Evolutionary conservation across 371 early-diverging fungal genomes (phyloP), one percentile per base, ranked within the genome.

Genomic region (Mortierella sp.): DNA sequence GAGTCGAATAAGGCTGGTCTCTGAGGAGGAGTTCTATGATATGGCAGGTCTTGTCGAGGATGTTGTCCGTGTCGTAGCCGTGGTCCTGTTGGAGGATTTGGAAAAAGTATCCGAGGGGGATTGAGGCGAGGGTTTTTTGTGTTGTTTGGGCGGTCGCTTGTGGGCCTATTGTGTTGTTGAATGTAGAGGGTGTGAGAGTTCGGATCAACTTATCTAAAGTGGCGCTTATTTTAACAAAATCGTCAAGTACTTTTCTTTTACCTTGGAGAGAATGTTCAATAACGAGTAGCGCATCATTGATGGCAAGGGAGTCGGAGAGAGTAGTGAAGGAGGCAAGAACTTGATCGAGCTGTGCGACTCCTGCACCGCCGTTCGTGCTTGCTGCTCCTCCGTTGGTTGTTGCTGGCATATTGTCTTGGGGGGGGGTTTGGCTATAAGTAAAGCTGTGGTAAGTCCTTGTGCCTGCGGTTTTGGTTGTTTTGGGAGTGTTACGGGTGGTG

Each of bases 91-190:
- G 80, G 10, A 85, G 65, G 8, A 85, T 75, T 42, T 79, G 79
- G 52, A 85, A 74, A 28, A 85, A 81, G 68, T 74, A 47, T 13
- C 77, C 21, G 19, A 85, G 24, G 2, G 85, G 85, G n/a, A 85
- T 71, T 6, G 74, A 65, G 7, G 13, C 28, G 8, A 81, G 72
- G 58, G 81, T 79, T 47, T 47, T 74, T 44, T 77, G 80, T 38
- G 70, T 34, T 7, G 75, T 75, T 21, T 73, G 50, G 2, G 70
- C 13, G 0, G 73, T 31, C 28, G 68, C 44, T 0, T 68, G 19
- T 68, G 68, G 68, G 11, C 68, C 68, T 68, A 34, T 38, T 68
- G 21, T 16, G 19, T 55, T 55, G 19, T 55, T 1, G 0, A 31
- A 34, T 34, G 21, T 50, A 13, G 3, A 50, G 13, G 50, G 50